These are phyloP conservation scores for Ilex paraguariensis DNA, from an alignment of 305 asterid genomes.

Conservation along the genomic window DNA sequence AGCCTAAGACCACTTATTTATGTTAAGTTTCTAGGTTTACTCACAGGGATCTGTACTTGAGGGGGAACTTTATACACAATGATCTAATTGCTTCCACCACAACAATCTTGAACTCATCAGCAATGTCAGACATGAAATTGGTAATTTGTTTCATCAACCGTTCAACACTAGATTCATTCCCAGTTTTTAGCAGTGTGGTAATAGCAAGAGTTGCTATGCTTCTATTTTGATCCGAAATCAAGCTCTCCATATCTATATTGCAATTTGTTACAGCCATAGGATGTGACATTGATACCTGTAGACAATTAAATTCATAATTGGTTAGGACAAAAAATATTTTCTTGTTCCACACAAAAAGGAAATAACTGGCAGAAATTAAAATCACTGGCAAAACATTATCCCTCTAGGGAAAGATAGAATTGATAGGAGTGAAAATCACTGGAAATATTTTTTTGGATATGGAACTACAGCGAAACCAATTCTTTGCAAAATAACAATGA, in stretches of 20 bases:
- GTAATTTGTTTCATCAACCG: slow-evolving; percentile 98
- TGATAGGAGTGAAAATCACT: too few relatives aligned
- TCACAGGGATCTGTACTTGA: slow-evolving; percentile 95
- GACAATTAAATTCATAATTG: slow-evolving; percentile 5
- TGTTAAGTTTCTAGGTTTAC: slow-evolving; percentile 29
- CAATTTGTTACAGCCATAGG: slow-evolving; percentile 98
- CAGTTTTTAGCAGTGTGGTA: slow-evolving; percentile 93
- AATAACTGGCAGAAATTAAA: too few relatives aligned
- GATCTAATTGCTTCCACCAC: slow-evolving; percentile 99
- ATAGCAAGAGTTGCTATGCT: slow-evolving; percentile 99
- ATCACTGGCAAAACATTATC: too few relatives aligned
- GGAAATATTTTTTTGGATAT: too few relatives aligned
- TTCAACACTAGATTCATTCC: slow-evolving; percentile 95
- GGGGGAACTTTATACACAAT: slow-evolving; percentile 94
- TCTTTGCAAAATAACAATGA: too few relatives aligned
- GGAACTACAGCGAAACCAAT: too few relatives aligned
- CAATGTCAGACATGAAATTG: slow-evolving; percentile 97
- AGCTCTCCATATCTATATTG: slow-evolving; percentile 96
- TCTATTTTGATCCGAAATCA: slow-evolving; percentile 98
- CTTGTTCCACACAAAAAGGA: too few relatives aligned
- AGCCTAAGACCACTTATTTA: background rate
- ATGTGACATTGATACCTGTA: slow-evolving; percentile 98
- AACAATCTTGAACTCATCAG: slow-evolving; percentile 98
- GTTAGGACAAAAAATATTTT: too few relatives aligned
- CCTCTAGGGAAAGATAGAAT: too few relatives aligned